These are phyloP conservation scores for Thamnidium elegans DNA, from an alignment of 192 early-diverging fungal species.

Conservation along the genomic window DNA sequence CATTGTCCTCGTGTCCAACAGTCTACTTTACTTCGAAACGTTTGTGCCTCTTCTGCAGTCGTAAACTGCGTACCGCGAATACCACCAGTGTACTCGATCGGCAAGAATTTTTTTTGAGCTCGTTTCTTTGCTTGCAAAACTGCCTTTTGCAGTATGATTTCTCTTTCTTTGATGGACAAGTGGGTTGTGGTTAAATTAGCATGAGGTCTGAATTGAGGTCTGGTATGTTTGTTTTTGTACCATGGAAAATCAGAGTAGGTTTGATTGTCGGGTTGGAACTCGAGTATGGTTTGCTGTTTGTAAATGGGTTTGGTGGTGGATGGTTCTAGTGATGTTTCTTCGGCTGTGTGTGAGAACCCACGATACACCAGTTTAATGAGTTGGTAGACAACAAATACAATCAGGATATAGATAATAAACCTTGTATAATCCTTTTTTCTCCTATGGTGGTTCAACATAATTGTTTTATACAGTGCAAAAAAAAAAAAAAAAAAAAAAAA, in stretches of 20 bases:
- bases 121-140: constrained; percentile 5
- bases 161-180: not conserved
- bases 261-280: constrained; percentile 1
- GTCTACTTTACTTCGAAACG: not conserved
- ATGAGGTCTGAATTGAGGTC: constrained; percentile 4
- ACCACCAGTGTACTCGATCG: not conserved
- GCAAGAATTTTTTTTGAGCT: not conserved
- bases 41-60: not conserved
- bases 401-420: constrained; percentile 22
- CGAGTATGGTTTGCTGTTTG: constrained; percentile 2
- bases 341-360: not conserved
- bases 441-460: not conserved
- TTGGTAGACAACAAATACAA: not conserved
- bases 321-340: not conserved
- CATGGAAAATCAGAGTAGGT: constrained; percentile 12
- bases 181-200: not conserved
- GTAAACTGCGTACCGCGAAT: constrained; percentile 5
- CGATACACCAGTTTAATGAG: not conserved
- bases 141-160: constrained; percentile 1
- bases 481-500: constrained; percentile 7
- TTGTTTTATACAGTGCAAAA: not conserved
- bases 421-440: not conserved
- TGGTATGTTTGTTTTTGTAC: constrained; percentile 11
- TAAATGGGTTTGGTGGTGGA: not conserved
- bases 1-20: constrained; percentile 35